These are phyloP conservation scores for Nemania serpens DNA, from an alignment of 2,329 filamentous ascomycete genomes.

Conservation along the genomic window DNA sequence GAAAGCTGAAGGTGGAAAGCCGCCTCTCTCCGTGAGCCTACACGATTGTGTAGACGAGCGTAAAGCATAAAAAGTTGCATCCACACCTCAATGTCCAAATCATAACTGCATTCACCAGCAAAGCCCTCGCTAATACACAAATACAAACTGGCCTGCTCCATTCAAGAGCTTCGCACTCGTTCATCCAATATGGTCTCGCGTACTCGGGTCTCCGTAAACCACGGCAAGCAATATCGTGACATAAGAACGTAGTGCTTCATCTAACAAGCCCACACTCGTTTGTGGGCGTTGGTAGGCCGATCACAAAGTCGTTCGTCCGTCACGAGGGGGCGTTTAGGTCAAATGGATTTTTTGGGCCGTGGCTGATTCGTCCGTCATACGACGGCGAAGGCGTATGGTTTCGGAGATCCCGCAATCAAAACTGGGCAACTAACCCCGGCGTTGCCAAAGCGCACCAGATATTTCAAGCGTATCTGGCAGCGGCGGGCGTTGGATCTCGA, in stretches of 20 bases:
- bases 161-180: neutral
- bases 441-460: conserved; percentile 35
- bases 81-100: neutral
- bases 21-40: neutral
- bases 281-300: too few relatives aligned
- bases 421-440: conserved; percentile 33
- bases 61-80: neutral
- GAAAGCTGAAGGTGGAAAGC: neutral
- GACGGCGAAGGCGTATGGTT: neutral
- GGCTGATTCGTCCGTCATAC: neutral
- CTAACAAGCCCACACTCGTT: neutral
- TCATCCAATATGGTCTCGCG: neutral
- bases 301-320: neutral
- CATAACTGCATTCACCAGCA: neutral
- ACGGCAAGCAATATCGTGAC: neutral
- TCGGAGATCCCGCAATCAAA: conserved; percentile 19
- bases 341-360: neutral
- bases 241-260: neutral
- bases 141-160: neutral
- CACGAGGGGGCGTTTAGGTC: neutral
- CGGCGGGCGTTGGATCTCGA: conserved; percentile 57
- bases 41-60: neutral
- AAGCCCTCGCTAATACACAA: neutral
- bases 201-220: neutral
- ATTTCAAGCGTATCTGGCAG: conserved; percentile 38